These are phyloP conservation scores for Hyaloscypha finlandica DNA, from an alignment of 495 filamentous ascomycete species.

Conservation along the genomic window DNA sequence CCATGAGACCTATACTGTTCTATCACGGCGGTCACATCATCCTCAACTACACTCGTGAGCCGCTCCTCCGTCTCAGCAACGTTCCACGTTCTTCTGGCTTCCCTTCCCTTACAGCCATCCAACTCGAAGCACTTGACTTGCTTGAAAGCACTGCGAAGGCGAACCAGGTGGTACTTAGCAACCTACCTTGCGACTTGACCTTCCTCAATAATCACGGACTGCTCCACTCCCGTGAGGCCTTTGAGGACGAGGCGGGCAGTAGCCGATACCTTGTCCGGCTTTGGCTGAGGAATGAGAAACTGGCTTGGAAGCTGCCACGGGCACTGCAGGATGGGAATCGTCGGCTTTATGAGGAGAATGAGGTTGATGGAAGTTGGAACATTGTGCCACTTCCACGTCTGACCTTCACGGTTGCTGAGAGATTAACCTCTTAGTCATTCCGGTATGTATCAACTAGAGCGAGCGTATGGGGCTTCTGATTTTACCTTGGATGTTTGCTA, in stretches of 20 bases:
- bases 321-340: background rate
- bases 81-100: too few species aligned
- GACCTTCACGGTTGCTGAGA: background rate
- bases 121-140: constrained; percentile 63
- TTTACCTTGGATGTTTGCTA: too few species aligned
- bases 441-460: too few species aligned
- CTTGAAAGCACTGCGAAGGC: constrained; percentile 61
- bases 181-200: constrained; percentile 68
- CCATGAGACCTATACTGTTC: constrained; percentile 49
- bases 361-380: background rate
- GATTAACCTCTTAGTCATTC: too few species aligned
- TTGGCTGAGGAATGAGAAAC: constrained; percentile 41
- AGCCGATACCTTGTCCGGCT: constrained; percentile 42
- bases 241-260: constrained; percentile 45
- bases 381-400: background rate
- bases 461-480: too few species aligned
- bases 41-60: constrained; percentile 64
- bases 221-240: constrained; percentile 66
- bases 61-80: too few species aligned
- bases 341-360: background rate
- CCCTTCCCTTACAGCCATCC: too few species aligned
- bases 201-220: constrained; percentile 75
- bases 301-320: constrained; percentile 41
- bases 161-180: constrained; percentile 53
- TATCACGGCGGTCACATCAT: constrained; percentile 54